Evolutionary conservation across 495 filamentous ascomycete genomes (phyloP), one percentile per base, ranked within the genome.

Genomic region (Penicillium longicatenatum): DNA sequence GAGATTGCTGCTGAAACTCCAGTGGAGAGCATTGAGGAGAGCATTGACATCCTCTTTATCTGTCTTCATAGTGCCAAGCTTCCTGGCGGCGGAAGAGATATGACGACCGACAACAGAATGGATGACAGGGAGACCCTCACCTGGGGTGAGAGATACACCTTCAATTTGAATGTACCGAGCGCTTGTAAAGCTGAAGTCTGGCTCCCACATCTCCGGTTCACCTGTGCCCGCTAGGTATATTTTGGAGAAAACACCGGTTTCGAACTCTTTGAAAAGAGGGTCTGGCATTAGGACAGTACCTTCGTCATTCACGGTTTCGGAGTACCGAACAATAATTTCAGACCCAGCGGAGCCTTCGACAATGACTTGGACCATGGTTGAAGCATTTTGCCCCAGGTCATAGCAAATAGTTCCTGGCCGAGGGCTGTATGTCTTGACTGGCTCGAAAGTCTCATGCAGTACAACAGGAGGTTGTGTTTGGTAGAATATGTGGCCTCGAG

Each of bases 121-220:
- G 30, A 70, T 55, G 6, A 59, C 46, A 3, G 67, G 67, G 12
- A 65, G 54, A 22, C 43, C 51, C 4, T 67, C 55, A 1, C 33
- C 49, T 3, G 44, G 17, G 5, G 60, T 47, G n/a, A 64, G 42
- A 0, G 64, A 65, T 1, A 65, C 62, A 6, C 67, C 67, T 31
- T 70, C 64, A 0, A 70, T 50, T 35, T 70, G 65, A 20, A 70
- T 68, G 24, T 68, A 70, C 12, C 67, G 60, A 12, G 67, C 67
- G 35, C 67, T 70, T 1, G 67, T 70, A 29, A 70, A 70, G 16
- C 65, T 62, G 50, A 70, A 70, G 42, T 70, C 67, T 0, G 67
- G 67, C 16, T 62, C 60, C 67, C 67, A 70, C 4, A 24, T 66
- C 47, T 70, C 67, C 7, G 46, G 55, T 24, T 65, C 31, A 2